These are phyloP conservation scores for Suillus americanus DNA, from an alignment of 768 basidiomycete species.

Conservation along the genomic window DNA sequence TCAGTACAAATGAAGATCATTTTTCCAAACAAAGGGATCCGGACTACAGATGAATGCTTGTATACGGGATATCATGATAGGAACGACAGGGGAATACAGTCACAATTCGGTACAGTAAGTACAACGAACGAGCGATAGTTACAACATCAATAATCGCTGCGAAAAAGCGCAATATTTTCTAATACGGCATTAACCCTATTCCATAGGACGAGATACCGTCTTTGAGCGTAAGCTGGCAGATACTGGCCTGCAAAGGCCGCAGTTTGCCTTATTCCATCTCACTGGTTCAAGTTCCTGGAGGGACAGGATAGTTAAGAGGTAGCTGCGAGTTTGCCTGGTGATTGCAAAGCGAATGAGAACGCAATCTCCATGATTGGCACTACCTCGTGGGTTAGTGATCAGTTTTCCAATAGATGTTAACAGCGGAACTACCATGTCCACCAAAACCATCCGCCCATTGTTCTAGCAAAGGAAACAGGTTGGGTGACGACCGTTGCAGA, in stretches of 20 bases:
- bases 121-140: not conserved
- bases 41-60: not conserved
- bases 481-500: not conserved
- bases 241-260: not conserved
- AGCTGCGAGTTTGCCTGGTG: not conserved
- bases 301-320: not conserved
- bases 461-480: too few relatives aligned
- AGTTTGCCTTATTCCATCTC: not conserved
- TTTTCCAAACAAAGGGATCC: not conserved
- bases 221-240: not conserved
- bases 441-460: too few relatives aligned
- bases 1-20: not conserved
- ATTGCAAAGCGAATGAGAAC: slow-evolving; percentile 6
- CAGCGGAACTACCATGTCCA: too few relatives aligned
- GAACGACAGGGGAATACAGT: not conserved
- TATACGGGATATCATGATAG: not conserved
- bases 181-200: too few relatives aligned
- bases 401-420: too few relatives aligned
- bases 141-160: not conserved
- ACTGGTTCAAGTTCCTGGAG: not conserved
- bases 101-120: not conserved
- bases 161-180: not conserved
- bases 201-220: not conserved
- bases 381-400: not conserved
- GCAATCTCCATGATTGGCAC: slow-evolving; percentile 7